Percentiles rank a stretch among this genome's conserved stretches.
phyloP scores from a whole-genome alignment of 345 rosid species.

The Microthlaspi erraticum region DNA sequence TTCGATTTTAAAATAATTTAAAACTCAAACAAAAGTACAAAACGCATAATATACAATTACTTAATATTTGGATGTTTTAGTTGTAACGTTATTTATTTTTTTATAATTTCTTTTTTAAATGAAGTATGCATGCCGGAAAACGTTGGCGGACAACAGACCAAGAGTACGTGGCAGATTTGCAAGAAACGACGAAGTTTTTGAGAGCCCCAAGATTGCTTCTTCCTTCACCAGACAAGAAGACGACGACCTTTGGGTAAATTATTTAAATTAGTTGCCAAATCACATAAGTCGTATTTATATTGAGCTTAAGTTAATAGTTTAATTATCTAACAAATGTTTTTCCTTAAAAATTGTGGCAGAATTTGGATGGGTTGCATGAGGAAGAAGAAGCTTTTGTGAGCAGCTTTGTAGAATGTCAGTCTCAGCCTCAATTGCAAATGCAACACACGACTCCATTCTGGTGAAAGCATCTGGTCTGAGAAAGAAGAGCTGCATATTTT shows the following conservation, averaged over 20 bases:
- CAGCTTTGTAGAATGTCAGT: constrained; percentile 36
- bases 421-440: constrained; percentile 39
- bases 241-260: constrained; percentile 82
- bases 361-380: constrained; percentile 46
- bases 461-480: constrained; percentile 35
- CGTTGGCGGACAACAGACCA: constrained; percentile 95
- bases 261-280: not conserved
- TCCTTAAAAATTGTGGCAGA: constrained; percentile 18
- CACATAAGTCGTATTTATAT: not conserved
- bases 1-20: too few relatives aligned
- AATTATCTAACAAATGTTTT: not conserved
- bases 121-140: constrained; percentile 97
- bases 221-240: constrained; percentile 64
- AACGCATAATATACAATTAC: too few relatives aligned
- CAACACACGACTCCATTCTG: constrained; percentile 37
- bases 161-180: constrained; percentile 99
- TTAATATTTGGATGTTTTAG: not conserved
- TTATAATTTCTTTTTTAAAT: not conserved
- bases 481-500: constrained; percentile 22
- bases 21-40: too few relatives aligned
- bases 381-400: constrained; percentile 39
- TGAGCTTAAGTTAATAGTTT: not conserved
- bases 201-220: constrained; percentile 63
- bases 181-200: constrained; percentile 70
- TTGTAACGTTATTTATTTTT: not conserved